These are phyloP conservation scores for Colletotrichum phormii DNA, from an alignment of 2,329 filamentous ascomycete species.

Conservation along the genomic window DNA sequence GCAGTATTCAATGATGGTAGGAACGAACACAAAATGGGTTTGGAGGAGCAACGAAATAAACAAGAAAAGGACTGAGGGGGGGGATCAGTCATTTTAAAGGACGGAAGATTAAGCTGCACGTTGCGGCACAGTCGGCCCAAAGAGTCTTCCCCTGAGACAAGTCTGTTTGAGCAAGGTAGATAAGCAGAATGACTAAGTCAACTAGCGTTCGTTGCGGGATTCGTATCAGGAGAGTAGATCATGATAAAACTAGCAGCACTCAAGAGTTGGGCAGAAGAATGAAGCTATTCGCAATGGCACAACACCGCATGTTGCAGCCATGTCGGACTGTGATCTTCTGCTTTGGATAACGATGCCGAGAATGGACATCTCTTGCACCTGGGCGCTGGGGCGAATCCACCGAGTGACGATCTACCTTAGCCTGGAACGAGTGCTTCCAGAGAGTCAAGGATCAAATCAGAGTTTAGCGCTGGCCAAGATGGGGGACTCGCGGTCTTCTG, in stretches of 20 bases:
- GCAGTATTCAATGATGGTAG: background rate
- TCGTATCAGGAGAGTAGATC: background rate
- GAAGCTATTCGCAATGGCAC: background rate
- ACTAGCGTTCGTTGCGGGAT: background rate
- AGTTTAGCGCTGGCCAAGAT: background rate
- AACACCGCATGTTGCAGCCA: background rate
- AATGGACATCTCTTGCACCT: background rate
- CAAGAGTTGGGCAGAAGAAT: background rate
- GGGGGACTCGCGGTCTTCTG: background rate
- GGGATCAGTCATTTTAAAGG: background rate
- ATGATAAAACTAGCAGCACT: background rate
- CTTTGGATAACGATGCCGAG: slow-evolving; percentile 6
- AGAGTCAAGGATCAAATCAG: background rate
- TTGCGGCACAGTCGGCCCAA: background rate
- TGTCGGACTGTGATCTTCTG: background rate
- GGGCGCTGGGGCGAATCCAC: no score
- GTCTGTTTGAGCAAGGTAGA: slow-evolving; percentile 26
- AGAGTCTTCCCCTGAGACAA: slow-evolving; percentile 13
- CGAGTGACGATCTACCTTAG: background rate
- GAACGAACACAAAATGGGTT: background rate
- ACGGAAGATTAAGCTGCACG: background rate
- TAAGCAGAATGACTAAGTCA: background rate
- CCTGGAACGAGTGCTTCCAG: background rate
- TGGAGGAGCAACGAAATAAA: fast-evolving
- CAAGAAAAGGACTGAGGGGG: background rate